Evolutionary conservation across 2,329 filamentous ascomycete species (phyloP).

Genomic region (Hypoxylon rubiginosum): DNA sequence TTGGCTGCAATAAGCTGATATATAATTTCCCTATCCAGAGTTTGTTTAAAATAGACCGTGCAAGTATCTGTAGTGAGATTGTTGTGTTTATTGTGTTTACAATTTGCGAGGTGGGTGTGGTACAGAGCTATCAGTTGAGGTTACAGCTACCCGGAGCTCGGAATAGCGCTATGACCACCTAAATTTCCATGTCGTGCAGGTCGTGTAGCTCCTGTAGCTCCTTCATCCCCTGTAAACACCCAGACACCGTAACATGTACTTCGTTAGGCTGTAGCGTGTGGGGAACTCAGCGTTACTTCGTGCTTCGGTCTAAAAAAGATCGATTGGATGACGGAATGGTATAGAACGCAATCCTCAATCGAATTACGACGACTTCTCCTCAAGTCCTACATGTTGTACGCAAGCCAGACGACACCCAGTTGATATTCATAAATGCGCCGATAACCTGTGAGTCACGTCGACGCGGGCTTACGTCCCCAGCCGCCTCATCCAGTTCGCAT

Average conservation of each 20-base stretch:
- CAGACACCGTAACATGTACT: not conserved
- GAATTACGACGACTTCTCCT: constrained; percentile 24
- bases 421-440: constrained; percentile 23
- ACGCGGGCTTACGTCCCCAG: constrained; percentile 37
- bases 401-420: constrained; percentile 8
- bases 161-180: constrained; percentile 30
- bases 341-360: constrained; percentile 11
- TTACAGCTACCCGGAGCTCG: not conserved
- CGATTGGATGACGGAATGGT: constrained; percentile 24
- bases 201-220: constrained; percentile 1
- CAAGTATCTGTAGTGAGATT: not conserved
- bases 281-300: constrained; percentile 19
- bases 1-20: not conserved
- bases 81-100: not conserved
- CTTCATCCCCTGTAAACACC: not conserved
- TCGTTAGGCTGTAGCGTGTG: constrained; percentile 8
- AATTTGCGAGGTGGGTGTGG: constrained; percentile 7
- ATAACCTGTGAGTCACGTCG: constrained; percentile 26
- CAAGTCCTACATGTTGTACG: constrained; percentile 11
- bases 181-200: not conserved
- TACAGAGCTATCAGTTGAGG: constrained; percentile 2
- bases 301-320: constrained; percentile 24
- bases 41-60: not conserved
- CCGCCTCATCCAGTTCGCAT: constrained; percentile 28
- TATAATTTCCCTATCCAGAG: not conserved